Base-by-base conservation (phyloP, 2,329 filamentous ascomycete species). In the Bertia moriformis region DNA sequence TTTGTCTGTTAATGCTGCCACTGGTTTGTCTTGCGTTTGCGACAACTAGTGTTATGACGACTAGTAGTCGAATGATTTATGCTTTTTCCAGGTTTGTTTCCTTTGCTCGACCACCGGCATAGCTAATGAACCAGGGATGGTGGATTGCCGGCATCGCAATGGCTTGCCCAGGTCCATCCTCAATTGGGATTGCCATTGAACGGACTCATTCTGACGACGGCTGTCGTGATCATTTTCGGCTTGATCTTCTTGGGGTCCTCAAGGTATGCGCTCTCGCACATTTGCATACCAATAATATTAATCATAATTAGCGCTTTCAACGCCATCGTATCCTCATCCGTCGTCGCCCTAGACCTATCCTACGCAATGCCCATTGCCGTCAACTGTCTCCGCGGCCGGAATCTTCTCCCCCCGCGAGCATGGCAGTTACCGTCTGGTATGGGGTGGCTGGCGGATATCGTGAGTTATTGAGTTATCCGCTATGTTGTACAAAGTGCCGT, bases 1-100 rank as follows among this genome's bases (percentile, higher is more conserved):
- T 73, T 1, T 79, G 75, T 42, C 59, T 82, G n/a, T 59, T 81
- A n/a, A 73, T 83, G 60, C 22, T 81, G 39, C 75, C 76, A 0
- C 56, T 81, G 1, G 48, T 78, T 2, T 81, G 77, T 48, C 62
- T 79, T 38, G 57, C 78, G 2, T 80, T 83, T 49, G 74, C 76
- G 2, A 69, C 68, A 2, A 75, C 67, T 3, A 67, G 66, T 3
- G 71, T 81, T 47, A 73, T 81, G 72, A 78, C 76, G 1, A 81
- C 77, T 0, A 73, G 67, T 22, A 71, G 65, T 22, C 67, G 77
- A 4, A 81, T 81, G 69, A 73, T 72, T 5, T 82, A 76, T 48
- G 78, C 78, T 0, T 82, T 83, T 45, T 75, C 69, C n/a, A 7
- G 22, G 22, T 27, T 10, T 27, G 22, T 7, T 27, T 27, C n/a